Conservation (phyloP, 192 early-diverging fungal species). For the Dispira parvispora region DNA sequence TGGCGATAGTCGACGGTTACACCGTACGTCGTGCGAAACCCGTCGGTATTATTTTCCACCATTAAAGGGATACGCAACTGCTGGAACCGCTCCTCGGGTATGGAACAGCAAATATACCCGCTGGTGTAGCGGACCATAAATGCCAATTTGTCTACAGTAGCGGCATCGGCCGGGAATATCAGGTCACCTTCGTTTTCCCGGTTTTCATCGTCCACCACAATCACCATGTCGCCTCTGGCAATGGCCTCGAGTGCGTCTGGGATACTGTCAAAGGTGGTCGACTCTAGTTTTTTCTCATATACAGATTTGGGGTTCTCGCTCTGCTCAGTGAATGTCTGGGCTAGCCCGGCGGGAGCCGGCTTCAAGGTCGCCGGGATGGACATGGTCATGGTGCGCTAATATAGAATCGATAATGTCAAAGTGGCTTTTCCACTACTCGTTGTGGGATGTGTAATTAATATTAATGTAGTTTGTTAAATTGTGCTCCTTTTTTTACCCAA, state of each 20-base stretch:
- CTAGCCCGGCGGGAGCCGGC: no score
- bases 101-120: conserved; percentile 84
- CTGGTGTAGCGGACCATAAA: conserved; percentile 93
- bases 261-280: neutral
- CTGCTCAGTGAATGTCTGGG: no score
- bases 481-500: no score
- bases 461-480: no score
- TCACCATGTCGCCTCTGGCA: conserved; percentile 67
- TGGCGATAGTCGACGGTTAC: conserved; percentile 74
- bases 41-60: conserved; percentile 84
- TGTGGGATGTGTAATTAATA: no score
- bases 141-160: conserved; percentile 81
- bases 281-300: no score
- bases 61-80: conserved; percentile 80
- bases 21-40: conserved; percentile 87
- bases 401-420: no score
- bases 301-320: no score
- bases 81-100: conserved; percentile 59
- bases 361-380: no score
- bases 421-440: no score
- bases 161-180: conserved; percentile 89
- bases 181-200: conserved; percentile 99
- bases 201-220: conserved; percentile 95
- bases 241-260: conserved; percentile 11
- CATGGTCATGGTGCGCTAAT: no score